phyloP scores from a whole-genome alignment of 2,329 filamentous ascomycete genomes.

The Ophiostoma ulmi region DNA sequence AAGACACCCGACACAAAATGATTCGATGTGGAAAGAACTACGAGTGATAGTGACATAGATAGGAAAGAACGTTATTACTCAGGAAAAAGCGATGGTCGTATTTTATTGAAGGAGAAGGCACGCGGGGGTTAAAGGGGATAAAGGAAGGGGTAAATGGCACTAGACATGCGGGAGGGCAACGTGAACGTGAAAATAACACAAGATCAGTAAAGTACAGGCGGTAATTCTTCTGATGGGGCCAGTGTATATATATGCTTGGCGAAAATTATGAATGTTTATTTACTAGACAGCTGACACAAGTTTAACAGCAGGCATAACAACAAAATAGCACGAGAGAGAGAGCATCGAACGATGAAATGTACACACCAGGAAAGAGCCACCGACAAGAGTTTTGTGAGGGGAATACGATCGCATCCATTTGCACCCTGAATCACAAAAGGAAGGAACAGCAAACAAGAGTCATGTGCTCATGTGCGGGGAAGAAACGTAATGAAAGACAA shows the following conservation, averaged over 20 bases:
- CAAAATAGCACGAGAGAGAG: background rate
- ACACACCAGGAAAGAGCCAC: background rate
- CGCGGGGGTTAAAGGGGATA: background rate
- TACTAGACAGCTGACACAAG: too few species aligned
- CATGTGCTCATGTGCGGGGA: slow-evolving; percentile 3
- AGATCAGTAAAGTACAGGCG: background rate
- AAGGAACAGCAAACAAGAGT: background rate
- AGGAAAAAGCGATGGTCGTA: background rate
- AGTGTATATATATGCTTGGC: background rate
- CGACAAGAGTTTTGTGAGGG: background rate
- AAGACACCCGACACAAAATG: background rate
- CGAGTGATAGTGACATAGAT: background rate
- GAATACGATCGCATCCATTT: background rate
- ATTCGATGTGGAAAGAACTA: background rate
- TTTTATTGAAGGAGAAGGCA: background rate
- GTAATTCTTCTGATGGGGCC: background rate
- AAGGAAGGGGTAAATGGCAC: slow-evolving; percentile 4
- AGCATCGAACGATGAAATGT: background rate
- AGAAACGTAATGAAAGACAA: background rate
- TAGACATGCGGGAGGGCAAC: background rate
- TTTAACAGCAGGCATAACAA: background rate
- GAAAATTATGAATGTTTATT: background rate
- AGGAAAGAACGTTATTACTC: background rate
- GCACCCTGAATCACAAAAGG: background rate
- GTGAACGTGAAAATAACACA: background rate